phyloP scores from a whole-genome alignment of 768 basidiomycete species.

The Xerocomellus chrysenteron region DNA sequence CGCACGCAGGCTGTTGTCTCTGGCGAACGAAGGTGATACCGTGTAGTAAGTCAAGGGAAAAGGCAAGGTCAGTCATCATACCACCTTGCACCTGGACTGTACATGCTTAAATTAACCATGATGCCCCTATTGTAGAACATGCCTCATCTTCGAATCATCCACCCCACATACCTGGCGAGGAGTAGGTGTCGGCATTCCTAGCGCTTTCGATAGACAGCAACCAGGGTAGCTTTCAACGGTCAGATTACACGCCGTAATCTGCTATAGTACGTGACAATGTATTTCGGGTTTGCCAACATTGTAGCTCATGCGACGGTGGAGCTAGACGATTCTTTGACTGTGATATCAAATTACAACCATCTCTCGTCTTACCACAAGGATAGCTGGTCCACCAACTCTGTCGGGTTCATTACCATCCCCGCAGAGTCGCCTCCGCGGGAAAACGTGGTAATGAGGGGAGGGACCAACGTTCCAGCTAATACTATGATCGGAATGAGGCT shows the following conservation, averaged over 20 bases:
- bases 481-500: not conserved
- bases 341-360: not conserved
- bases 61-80: constrained; percentile 2
- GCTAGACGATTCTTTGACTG: not conserved
- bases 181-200: not conserved
- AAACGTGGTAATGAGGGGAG: no score
- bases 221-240: not conserved
- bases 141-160: not conserved
- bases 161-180: not conserved
- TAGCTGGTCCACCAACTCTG: not conserved
- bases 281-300: not conserved
- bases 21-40: constrained; percentile 12
- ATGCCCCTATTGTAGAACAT: not conserved
- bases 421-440: not conserved
- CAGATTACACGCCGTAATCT: not conserved
- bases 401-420: not conserved
- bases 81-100: no score
- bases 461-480: no score
- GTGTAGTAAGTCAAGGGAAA: not conserved
- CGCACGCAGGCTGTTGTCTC: constrained; percentile 38
- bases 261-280: constrained; percentile 14
- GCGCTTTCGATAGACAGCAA: constrained; percentile 1
- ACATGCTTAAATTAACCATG: not conserved
- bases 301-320: constrained; percentile 11
- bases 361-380: not conserved